Base-by-base conservation (phyloP, 164 flowering plant genomes). In the Macadamia integrifolia region DNA sequence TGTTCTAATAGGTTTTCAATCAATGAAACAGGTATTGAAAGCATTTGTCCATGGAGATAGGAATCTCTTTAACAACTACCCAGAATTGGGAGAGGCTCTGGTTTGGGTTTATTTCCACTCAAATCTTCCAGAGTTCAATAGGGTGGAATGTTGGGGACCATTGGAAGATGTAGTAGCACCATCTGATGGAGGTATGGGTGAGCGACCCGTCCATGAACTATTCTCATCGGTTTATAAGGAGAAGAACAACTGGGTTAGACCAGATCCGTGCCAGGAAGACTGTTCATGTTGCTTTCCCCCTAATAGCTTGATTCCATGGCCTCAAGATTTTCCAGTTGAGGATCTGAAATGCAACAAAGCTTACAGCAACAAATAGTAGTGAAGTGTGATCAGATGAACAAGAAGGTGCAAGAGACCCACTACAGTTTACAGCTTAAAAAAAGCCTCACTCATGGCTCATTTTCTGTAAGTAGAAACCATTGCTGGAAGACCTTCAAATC, bases 71-170 rank as follows among this genome's bases (percentile, higher is more conserved):
- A 89, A 74, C 66, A 77, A 77, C 65, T 79, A 88, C 74, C 98
- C 97, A 6, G 97, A 93, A 65, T 70, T 93, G 35, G 84, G 84
- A 65, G 97, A 90, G 43, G 87, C 98, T 10, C 61, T 80, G 49
- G 98, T 91, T 11, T 91, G 96, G 97, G 97, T 93, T n/a, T 91
- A 91, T 68, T 93, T 93, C 73, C 98, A 93, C 57, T 91, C 98
- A 10, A 93, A 82, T 75, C 74, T 88, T 64, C 84, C 81, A 30
- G 93, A 91, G 68, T 93, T 85, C 88, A 88, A 89, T 76, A 83
- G 74, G 66, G 85, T 85, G 0, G 93, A 91, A 62, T 93, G 98
- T 59, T 93, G 97, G 96, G 96, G 98, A 4, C 88, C 93, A 17
- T 86, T 93, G 13, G 82, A 69, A 66, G 88, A 86, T 11, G 93